Conservation (phyloP, 441 rosid genomes). For the Sinapis alba region DNA sequence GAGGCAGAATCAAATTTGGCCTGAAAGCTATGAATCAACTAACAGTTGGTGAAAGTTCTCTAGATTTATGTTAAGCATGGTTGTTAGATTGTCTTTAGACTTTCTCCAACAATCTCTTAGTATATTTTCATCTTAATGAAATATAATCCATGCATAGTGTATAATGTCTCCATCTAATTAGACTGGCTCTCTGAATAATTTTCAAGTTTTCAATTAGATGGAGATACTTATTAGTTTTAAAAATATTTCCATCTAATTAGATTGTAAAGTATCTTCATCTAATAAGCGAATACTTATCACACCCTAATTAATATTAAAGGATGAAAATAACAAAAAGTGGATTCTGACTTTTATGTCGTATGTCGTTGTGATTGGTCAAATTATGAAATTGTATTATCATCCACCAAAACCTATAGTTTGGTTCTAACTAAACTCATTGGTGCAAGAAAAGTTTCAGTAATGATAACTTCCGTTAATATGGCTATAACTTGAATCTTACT, state of each 20-base stretch:
- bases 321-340: not conserved
- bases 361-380: not conserved
- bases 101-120: conserved; percentile 20
- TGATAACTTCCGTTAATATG: conserved; percentile 17
- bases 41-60: conserved; percentile 39
- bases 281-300: not conserved
- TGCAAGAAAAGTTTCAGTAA: not conserved
- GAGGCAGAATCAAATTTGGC: conserved; percentile 31
- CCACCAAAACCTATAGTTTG: not conserved
- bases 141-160: not conserved
- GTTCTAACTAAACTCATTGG: not conserved
- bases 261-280: not conserved
- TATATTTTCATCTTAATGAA: not conserved
- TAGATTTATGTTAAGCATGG: conserved; percentile 25
- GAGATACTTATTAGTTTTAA: not conserved
- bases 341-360: not conserved
- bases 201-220: not conserved
- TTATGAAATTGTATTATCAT: not conserved
- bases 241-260: not conserved
- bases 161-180: conserved; percentile 7
- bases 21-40: conserved; percentile 43
- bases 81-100: conserved; percentile 37
- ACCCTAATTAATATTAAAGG: not conserved
- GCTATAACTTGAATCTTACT: conserved; percentile 21
- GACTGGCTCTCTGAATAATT: not conserved